phyloP scores from a whole-genome alignment of 495 filamentous ascomycete species.

The Xylaria flabelliformis region DNA sequence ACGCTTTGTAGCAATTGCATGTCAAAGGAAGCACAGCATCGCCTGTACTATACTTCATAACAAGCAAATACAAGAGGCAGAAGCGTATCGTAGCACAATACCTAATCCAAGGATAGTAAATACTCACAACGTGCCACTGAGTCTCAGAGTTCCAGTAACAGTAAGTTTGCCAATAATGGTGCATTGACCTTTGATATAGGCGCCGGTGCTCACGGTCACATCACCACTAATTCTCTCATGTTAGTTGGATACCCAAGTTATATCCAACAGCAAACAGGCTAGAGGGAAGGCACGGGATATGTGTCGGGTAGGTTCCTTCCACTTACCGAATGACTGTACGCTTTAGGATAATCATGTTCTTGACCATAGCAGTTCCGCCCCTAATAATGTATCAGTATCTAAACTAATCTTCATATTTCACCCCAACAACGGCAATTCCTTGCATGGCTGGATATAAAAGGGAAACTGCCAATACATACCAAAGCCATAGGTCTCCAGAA shows the following conservation, averaged over 20 bases:
- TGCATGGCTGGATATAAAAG: background rate
- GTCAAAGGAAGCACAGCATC: background rate
- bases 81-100: background rate
- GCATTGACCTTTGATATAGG: conserved; percentile 11
- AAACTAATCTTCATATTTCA: background rate
- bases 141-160: background rate
- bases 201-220: background rate
- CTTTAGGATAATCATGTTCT: background rate
- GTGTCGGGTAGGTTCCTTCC: background rate
- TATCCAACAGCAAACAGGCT: background rate
- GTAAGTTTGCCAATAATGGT: conserved; percentile 8
- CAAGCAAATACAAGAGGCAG: background rate
- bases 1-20: background rate
- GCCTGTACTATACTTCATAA: no score
- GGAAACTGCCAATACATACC: conserved; percentile 2
- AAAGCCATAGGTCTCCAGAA: background rate
- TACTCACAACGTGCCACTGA: conserved; percentile 14
- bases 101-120: background rate
- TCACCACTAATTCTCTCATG: conserved; percentile 8
- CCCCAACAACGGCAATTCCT: background rate
- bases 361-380: background rate
- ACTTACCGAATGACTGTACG: background rate
- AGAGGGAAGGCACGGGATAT: background rate
- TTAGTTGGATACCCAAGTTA: background rate
- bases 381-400: background rate